A percentile compares a stretch with the other conserved stretches of the same genome.
These are phyloP conservation scores for Apiotrichum porosum DNA, from an alignment of 1,284 basidiomycete species.

Conservation along the genomic window DNA sequence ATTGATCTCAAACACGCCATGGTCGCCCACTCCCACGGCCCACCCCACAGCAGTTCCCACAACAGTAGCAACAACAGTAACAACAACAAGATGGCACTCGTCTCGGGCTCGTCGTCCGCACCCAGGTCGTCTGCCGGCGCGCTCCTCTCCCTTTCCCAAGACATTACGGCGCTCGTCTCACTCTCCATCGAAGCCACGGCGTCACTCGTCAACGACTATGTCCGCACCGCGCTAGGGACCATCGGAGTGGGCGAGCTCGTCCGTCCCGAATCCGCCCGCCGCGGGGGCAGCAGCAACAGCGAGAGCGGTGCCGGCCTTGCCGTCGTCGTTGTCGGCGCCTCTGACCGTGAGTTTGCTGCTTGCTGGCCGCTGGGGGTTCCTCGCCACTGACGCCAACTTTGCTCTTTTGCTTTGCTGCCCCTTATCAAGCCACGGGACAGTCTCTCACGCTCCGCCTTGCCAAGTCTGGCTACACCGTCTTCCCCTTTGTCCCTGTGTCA, in stretches of 20 bases:
- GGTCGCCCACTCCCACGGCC: background rate
- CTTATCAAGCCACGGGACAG: constrained; percentile 42
- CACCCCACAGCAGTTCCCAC: background rate
- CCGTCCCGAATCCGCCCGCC: background rate
- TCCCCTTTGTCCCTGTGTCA: constrained; percentile 34
- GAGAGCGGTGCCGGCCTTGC: constrained; percentile 32
- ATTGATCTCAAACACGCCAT: constrained; percentile 2
- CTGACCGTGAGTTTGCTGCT: constrained; percentile 36
- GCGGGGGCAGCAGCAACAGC: background rate
- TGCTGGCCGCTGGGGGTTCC: no score
- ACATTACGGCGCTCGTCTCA: constrained; percentile 38
- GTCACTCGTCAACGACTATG: constrained; percentile 29
- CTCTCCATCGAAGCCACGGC: constrained; percentile 34
- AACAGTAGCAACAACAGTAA: background rate
- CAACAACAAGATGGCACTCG: no score
- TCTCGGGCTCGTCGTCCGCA: background rate
- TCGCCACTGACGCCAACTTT: no score
- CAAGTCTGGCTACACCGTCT: constrained; percentile 42
- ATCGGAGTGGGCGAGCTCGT: constrained; percentile 26
- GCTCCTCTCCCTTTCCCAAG: constrained; percentile 34
- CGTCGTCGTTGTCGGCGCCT: constrained; percentile 37
- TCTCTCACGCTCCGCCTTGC: constrained; percentile 38
- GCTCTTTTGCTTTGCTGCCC: no score
- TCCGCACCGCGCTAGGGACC: constrained; percentile 17
- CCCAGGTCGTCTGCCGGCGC: constrained; percentile 11